Percentiles rank a stretch among this genome's conserved stretches.
These are phyloP conservation scores for Pseudonectria buxi DNA, from an alignment of 2,329 filamentous ascomycete genomes.

Conservation along the genomic window DNA sequence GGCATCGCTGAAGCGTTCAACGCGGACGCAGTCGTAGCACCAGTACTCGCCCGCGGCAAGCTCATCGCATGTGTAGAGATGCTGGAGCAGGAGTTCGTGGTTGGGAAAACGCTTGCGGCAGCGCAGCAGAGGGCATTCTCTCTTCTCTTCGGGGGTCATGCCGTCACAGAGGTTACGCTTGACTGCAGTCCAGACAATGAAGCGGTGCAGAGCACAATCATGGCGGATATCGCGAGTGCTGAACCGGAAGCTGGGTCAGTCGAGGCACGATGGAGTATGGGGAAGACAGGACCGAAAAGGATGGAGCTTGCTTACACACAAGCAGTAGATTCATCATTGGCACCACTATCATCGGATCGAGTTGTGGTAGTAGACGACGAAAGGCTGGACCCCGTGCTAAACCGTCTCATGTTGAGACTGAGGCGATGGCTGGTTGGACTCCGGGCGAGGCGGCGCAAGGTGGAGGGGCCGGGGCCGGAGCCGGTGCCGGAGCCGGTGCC, in stretches of 20 bases:
- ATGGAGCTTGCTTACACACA: constrained; percentile 28
- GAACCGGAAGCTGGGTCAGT: not conserved
- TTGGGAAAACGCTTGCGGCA: constrained; percentile 43
- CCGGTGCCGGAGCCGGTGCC: constrained; percentile 18
- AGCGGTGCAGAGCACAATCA: constrained; percentile 46
- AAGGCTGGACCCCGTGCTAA: constrained; percentile 24
- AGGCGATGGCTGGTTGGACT: constrained; percentile 25
- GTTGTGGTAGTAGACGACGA: constrained; percentile 16
- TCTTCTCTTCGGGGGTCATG: constrained; percentile 41
- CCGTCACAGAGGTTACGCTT: constrained; percentile 44
- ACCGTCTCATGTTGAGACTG: constrained; percentile 24
- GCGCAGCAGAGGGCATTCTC: constrained; percentile 45
- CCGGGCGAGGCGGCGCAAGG: constrained; percentile 26
- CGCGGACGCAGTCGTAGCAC: constrained; percentile 48
- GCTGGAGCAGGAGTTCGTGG: constrained; percentile 49
- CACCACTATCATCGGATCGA: constrained; percentile 15
- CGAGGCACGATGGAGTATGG: constrained; percentile 1
- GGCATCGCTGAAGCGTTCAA: constrained; percentile 46
- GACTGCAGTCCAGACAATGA: constrained; percentile 51
- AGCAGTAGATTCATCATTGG: constrained; percentile 12
- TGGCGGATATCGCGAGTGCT: constrained; percentile 41
- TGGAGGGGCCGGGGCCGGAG: constrained; percentile 21
- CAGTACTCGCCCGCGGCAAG: constrained; percentile 47
- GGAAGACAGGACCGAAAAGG: constrained; percentile 1
- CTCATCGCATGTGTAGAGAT: constrained; percentile 42